Evolutionary conservation across 441 rosid species (phyloP).

Genomic region (Geranium incanum): DNA sequence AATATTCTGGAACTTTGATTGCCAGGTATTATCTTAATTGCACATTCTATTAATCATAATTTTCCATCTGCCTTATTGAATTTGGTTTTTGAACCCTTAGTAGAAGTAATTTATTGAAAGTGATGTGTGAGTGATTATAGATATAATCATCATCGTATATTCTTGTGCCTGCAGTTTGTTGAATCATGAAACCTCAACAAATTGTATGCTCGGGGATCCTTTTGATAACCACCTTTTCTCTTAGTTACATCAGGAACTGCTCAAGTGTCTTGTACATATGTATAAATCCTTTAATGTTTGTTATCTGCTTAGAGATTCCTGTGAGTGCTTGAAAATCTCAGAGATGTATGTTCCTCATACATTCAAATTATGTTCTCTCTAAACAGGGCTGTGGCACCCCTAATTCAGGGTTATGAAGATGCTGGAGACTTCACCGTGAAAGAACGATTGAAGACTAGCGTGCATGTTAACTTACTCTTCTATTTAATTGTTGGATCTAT

Average conservation of each 20-base stretch:
- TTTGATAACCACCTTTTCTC: neutral
- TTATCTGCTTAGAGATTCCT: neutral
- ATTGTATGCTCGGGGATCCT: neutral
- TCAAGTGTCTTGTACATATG: neutral
- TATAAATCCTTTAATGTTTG: neutral
- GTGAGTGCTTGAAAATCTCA: conserved; percentile 17
- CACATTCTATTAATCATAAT: neutral
- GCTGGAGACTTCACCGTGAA: conserved; percentile 90
- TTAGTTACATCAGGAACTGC: neutral
- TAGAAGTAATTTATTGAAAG: neutral
- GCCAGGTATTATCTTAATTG: neutral
- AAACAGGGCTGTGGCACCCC: conserved; percentile 99
- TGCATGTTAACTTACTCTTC: conserved; percentile 81
- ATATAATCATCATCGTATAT: neutral
- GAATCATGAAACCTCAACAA: neutral
- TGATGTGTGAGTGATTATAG: neutral
- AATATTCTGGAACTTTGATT: neutral
- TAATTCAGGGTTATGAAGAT: conserved; percentile 99
- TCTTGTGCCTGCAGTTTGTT: neutral
- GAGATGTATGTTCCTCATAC: conserved; percentile 37
- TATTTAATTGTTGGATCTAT: conserved; percentile 78
- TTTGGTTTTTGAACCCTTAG: neutral
- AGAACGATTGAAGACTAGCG: conserved; percentile 84
- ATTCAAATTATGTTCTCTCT: conserved; percentile 43
- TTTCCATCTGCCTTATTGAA: neutral